Evolutionary conservation across 495 filamentous ascomycete species (phyloP), one percentile per base, ranked within the genome.

Genomic region (Neurospora discreta): DNA sequence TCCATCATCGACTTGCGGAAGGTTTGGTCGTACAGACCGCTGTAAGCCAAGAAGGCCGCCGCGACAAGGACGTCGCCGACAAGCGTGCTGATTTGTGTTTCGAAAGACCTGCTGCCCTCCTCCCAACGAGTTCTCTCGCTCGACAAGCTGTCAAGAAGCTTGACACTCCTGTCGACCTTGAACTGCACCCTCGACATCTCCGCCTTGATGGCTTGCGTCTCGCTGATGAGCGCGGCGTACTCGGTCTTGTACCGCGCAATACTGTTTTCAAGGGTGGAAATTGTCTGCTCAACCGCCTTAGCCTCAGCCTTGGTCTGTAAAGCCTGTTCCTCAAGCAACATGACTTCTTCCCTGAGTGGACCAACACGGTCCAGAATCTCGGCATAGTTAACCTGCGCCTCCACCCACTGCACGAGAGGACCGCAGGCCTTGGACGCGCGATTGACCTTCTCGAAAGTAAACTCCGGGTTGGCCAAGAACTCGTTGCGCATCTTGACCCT

Each of bases 1-100:
- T 98, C 96, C 81, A 93, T 87, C 95, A 99, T 98, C 39, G 90
- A 89, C 82, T 97, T 98, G 52, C 95, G 90, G 88, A 97, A 97
- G 75, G 95, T 94, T 79, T 99, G 95, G 78, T 99, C 95, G 75
- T 97, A 99, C 70, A 97, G 91, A 82, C 95, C 95, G 78, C 92
- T 92, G 81, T 99, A 99, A n/a, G 95, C 95, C 71, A 99, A 85
- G 86, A 98, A 98, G 18, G 95, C 95, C 4, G 95, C 93, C 5
- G 96, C 95, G 42, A 98, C 90, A 74, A 99, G 83, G 41, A 97
- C 93, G 77, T 99, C 95, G 44, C 95, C 95, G 65, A 98, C 92
- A 68, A 99, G 90, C 3, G 95, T 99, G 82, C 91, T 90, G 78
- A 99, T 97, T 80, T 99, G 95, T 11, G 93, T 95, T 80, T 97